Percentiles rank a stretch among this genome's conserved stretches.
These are phyloP conservation scores for Ceratocystis albifundus DNA, from an alignment of 2,329 filamentous ascomycete species.

Conservation along the genomic window DNA sequence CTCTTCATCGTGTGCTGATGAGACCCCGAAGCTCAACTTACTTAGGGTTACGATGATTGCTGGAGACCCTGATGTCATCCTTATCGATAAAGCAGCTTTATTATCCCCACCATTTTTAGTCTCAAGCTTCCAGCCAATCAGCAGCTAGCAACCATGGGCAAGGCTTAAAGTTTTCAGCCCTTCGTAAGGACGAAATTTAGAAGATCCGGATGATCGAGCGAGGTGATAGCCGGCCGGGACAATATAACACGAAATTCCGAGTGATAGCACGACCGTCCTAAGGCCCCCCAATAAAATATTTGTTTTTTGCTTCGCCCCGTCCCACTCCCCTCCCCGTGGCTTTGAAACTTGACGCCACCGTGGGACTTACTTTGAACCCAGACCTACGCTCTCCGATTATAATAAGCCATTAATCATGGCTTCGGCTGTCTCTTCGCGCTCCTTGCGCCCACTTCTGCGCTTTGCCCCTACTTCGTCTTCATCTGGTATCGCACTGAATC, in stretches of 20 bases:
- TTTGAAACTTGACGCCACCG: not conserved
- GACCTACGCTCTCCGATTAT: not conserved
- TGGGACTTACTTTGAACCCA: not conserved
- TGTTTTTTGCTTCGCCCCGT: no score
- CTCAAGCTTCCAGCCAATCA: constrained; percentile 13
- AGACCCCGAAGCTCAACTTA: no score
- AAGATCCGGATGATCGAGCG: not conserved
- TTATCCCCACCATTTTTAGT: not conserved
- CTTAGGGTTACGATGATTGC: no score
- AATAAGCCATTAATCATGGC: constrained; percentile 9
- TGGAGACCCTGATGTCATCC: not conserved
- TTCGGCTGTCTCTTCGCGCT: not conserved
- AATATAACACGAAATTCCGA: not conserved
- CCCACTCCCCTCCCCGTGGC: no score
- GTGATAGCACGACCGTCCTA: not conserved
- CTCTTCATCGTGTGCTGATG: no score
- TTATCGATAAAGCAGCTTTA: constrained; percentile 15
- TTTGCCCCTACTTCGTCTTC: not conserved
- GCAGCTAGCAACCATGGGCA: not conserved
- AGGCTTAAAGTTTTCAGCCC: constrained; percentile 20
- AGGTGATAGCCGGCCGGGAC: constrained; percentile 5
- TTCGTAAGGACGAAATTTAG: not conserved
- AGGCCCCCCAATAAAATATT: no score
- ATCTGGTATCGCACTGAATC: not conserved
- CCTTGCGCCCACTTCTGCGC: constrained; percentile 10